Base-by-base conservation (phyloP, 768 basidiomycete species). In the Lyophyllum atratum region DNA sequence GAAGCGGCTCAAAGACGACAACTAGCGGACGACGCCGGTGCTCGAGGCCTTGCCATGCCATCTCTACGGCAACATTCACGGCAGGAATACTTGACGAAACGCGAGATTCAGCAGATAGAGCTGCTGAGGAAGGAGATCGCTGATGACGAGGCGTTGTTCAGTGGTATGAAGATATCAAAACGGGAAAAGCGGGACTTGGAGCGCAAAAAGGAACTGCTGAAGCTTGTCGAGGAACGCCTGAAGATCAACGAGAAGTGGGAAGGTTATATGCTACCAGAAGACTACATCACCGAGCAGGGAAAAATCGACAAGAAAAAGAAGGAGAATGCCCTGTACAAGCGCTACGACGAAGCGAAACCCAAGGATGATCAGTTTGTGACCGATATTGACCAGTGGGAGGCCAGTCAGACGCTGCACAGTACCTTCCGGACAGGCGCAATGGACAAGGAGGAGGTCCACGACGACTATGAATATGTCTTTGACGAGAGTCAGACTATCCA, bases 261-360 rank as follows among this genome's bases (percentile, higher is more conserved):
- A 59, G 96, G 96, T 8, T 99, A 99, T 69, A 87, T 90, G 74
- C 83, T 98, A 42, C 97, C 97, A 0, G 97, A 98, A 63, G 97
- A 98, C 72, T 99, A 99, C 70, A 83, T 98, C 64, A 99, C 97
- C 0, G 96, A 96, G 66, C 95, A 98, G 70, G 97, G 97, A 26
- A 97, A 95, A 75, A 94, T 99, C 58, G 95, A 98, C 81, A 90
- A 86, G 75, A 95, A 97, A 80, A 93, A 92, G 75, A 95, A 97
- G 68, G 85, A 94, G 69, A 89, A 89, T 61, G 95, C 90, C 0
- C 72, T 99, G 50, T 98, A 97, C 71, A 83, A 90, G 64, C 93
- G 97, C 37, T 98, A 99, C 67, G 92, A 97, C 66, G 97, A 99
- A 51, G 89, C 89, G 9, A 92, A 90, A 68, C 89, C 86, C 0